Base-by-base conservation (phyloP, 106 monocot species). In the Dendrobium nobile region DNA sequence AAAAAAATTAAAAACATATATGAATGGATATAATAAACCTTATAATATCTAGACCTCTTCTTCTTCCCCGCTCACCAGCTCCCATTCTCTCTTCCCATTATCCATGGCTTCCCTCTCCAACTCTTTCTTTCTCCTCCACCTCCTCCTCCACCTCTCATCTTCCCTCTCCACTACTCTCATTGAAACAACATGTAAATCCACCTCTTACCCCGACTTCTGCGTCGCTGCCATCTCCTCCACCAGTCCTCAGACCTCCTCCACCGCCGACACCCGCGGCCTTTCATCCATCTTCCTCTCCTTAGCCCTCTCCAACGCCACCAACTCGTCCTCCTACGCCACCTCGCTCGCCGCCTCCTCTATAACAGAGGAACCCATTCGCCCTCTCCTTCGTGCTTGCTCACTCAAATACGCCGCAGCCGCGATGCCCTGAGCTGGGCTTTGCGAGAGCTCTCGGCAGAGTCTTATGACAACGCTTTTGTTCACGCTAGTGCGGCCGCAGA, bases 191-290 rank as follows among this genome's bases (percentile, higher is more conserved):
- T 96, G 96, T 85, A 86, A 79, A 41, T 75, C 83, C 15, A 92
- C 90, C n/a, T 55, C 84, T 40, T 87, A 88, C 91, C 85, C 79
- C 85, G 88, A 91, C 75, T 59, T 93, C 77, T 96, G 96, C 87
- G 26, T 88, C 59, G 54, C 89, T 67, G 79, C 87, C 64, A 88
- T 96, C 76, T 17, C 55, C 16, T 87, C 90, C 88, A 85, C 73
- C 41, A 28, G 16, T 83, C 86, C 91, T 8, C 22, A 79, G 2
- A 82, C 77, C 75, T 65, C 67, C 55, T 26, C 28, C 10, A 45
- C 67, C 65, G 33, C 28, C 10, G 79, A 88, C 84, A 80, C 77
- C 65, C 31, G 78, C 19, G 85, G 80, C 70, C 80, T 89, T 41
- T 85, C 89, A 67, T 10, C 77, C 81, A 81, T 84, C 73, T 75